Percentiles rank a stretch among this genome's conserved stretches.
phyloP scores from a whole-genome alignment of 768 basidiomycete genomes.

The Termitomyces bulborhizus region DNA sequence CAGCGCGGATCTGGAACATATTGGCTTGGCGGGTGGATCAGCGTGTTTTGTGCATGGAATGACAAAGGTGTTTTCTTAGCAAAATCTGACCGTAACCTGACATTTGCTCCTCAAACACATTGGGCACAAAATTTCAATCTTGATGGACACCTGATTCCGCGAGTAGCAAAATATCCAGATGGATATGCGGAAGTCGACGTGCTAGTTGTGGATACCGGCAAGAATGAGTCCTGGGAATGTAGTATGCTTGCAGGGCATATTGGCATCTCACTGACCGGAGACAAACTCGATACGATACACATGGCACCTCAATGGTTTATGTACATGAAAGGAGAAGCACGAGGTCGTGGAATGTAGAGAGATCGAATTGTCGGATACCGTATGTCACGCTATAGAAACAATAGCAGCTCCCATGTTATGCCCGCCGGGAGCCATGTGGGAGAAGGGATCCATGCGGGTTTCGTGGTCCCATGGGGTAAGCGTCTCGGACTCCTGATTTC shows the following conservation, averaged over 20 bases:
- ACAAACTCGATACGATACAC: slow-evolving; percentile 7
- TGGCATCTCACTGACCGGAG: slow-evolving; percentile 3
- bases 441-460: not conserved
- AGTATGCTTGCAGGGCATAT: slow-evolving; percentile 19
- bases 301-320: slow-evolving; percentile 18
- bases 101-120: not conserved
- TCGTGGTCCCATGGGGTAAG: not conserved
- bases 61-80: not conserved
- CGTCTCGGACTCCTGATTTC: not conserved
- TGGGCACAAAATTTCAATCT: not conserved
- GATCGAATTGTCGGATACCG: not conserved
- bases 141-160: not conserved
- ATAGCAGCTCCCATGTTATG: not conserved
- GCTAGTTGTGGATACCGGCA: slow-evolving; percentile 4
- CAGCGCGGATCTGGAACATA: not conserved
- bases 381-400: not conserved
- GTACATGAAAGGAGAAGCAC: slow-evolving; percentile 9
- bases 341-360: not conserved
- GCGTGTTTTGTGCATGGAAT: slow-evolving; percentile 10
- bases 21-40: slow-evolving; percentile 7
- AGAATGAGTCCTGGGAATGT: slow-evolving; percentile 8
- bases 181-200: slow-evolving; percentile 8
- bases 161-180: not conserved
- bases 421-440: not conserved
- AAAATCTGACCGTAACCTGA: not conserved